Conservation (phyloP, 106 monocot genomes). For the Dioscorea dumetorum region DNA sequence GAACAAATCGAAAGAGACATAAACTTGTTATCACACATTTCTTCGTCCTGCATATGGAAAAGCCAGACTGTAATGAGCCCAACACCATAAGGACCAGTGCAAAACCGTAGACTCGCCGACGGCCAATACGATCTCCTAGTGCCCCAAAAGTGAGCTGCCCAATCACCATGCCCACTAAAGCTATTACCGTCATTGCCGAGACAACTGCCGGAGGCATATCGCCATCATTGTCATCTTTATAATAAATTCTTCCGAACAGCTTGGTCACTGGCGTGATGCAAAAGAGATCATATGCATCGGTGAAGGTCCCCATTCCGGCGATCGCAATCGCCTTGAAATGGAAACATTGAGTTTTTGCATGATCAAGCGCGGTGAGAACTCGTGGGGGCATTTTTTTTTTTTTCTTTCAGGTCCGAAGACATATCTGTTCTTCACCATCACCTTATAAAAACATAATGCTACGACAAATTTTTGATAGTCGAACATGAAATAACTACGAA, state of each 20-base stretch:
- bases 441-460: neutral
- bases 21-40: constrained; percentile 22
- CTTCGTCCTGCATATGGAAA: constrained; percentile 27
- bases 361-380: constrained; percentile 23
- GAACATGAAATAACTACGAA: too few species aligned
- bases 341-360: constrained; percentile 22
- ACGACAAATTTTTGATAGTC: too few species aligned
- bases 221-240: neutral
- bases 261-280: constrained; percentile 25
- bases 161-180: constrained; percentile 20
- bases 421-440: neutral
- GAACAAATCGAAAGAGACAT: constrained; percentile 31
- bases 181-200: constrained; percentile 7
- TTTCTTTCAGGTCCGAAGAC: neutral
- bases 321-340: constrained; percentile 30
- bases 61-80: constrained; percentile 22
- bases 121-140: constrained; percentile 30
- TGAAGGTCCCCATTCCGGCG: constrained; percentile 40
- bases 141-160: constrained; percentile 29
- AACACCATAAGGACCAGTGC: constrained; percentile 24
- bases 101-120: constrained; percentile 22
- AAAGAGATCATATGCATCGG: constrained; percentile 39
- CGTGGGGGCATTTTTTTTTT: constrained; percentile 11
- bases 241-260: constrained; percentile 24
- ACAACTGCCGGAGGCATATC: constrained; percentile 8